Evolutionary conservation across 116 monocot genomes (phyloP).

Genomic region (Zostera marina): DNA sequence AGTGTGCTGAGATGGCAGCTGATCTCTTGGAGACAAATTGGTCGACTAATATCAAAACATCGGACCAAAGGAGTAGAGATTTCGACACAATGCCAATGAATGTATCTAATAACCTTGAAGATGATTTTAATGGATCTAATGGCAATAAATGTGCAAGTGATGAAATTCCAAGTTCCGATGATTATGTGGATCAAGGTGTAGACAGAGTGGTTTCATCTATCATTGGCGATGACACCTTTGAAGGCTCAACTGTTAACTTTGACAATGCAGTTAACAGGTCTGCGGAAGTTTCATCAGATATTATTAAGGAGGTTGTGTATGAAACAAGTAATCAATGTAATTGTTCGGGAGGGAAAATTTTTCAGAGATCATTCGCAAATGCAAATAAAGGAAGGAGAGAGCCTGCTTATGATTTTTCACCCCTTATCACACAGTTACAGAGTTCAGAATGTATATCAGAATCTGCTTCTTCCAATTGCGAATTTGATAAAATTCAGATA

Average conservation of each 20-base stretch:
- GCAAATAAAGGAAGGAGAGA: background rate
- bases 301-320: background rate
- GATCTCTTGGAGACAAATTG: constrained; percentile 64
- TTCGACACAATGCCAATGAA: constrained; percentile 2
- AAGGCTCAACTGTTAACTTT: constrained; percentile 11
- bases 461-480: constrained; percentile 1
- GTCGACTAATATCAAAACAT: constrained; percentile 41
- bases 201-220: constrained; percentile 14
- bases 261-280: constrained; percentile 8
- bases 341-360: background rate
- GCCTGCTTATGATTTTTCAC: background rate
- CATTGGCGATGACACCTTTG: constrained; percentile 12
- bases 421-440: constrained; percentile 2
- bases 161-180: background rate
- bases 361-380: constrained; percentile 1
- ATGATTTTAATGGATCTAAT: background rate
- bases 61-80: background rate
- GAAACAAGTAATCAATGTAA: constrained; percentile 5
- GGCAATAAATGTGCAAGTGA: background rate
- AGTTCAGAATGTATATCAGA: constrained; percentile 4
- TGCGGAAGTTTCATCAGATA: background rate
- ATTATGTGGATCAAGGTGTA: constrained; percentile 7
- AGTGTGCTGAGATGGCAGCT: constrained; percentile 71
- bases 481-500: constrained; percentile 7
- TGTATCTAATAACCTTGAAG: constrained; percentile 8